Percentiles rank a stretch among this genome's conserved stretches.
Evolutionary conservation across 2,329 filamentous ascomycete species (phyloP).

Genomic region (Ascosphaera apis): DNA sequence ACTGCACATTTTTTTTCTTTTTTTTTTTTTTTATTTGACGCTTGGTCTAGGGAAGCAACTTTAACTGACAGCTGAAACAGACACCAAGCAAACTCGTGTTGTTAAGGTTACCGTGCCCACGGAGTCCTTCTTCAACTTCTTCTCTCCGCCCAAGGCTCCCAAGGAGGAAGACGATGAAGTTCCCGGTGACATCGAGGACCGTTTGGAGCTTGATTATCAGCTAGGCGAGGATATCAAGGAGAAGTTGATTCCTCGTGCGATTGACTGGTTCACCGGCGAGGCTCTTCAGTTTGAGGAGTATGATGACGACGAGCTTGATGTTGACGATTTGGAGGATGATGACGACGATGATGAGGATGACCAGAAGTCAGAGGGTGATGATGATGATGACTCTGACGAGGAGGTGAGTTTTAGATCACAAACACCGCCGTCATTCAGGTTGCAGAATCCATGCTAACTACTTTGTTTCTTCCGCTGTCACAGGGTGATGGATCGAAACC

Average conservation of each 20-base stretch:
- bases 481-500: slow-evolving; percentile 75
- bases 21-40: no score
- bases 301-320: slow-evolving; percentile 62
- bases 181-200: slow-evolving; percentile 83
- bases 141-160: slow-evolving; percentile 78
- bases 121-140: slow-evolving; percentile 98
- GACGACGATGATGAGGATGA: slow-evolving; percentile 82
- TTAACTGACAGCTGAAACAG: no score
- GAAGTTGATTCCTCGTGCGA: slow-evolving; percentile 93
- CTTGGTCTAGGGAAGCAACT: no score
- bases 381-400: slow-evolving; percentile 42
- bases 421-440: background rate
- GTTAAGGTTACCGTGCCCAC: slow-evolving; percentile 98
- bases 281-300: slow-evolving; percentile 91
- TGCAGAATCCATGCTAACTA: slow-evolving; percentile 7
- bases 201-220: slow-evolving; percentile 94
- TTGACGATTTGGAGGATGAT: slow-evolving; percentile 70
- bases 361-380: slow-evolving; percentile 35
- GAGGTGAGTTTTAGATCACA: slow-evolving; percentile 16
- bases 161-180: slow-evolving; percentile 51
- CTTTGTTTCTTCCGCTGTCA: slow-evolving; percentile 2
- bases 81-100: slow-evolving; percentile 96
- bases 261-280: slow-evolving; percentile 99
- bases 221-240: slow-evolving; percentile 99
- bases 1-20: background rate